Evolutionary conservation across 352 stramenopile genomes (phyloP).

Genomic region (Phytophthora idaei): DNA sequence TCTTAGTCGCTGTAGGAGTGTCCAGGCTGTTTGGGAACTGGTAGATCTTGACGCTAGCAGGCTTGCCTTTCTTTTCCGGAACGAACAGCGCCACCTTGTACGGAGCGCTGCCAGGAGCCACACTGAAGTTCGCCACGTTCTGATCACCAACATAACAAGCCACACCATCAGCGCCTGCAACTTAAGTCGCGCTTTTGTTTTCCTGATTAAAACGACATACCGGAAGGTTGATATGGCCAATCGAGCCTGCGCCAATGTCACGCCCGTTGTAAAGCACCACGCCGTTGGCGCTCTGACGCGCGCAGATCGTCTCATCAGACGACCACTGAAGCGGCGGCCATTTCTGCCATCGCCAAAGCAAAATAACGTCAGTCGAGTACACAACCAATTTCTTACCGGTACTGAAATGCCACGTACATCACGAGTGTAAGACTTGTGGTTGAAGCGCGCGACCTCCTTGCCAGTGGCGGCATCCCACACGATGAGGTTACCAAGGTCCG

Average conservation of each 20-base stretch:
- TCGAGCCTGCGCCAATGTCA: slow-evolving; percentile 56
- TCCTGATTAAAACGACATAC: slow-evolving; percentile 36
- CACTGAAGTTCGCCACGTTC: slow-evolving; percentile 85
- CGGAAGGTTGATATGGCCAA: slow-evolving; percentile 76
- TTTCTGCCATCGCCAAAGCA: slow-evolving; percentile 43
- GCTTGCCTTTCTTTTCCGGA: slow-evolving; percentile 90
- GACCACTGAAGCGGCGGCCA: slow-evolving; percentile 93
- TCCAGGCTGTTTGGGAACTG: slow-evolving; percentile 75
- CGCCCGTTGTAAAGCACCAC: slow-evolving; percentile 82
- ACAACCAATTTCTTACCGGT: not conserved
- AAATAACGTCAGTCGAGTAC: not conserved
- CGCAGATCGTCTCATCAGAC: slow-evolving; percentile 87
- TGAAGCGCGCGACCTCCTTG: slow-evolving; percentile 70
- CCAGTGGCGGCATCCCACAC: slow-evolving; percentile 78
- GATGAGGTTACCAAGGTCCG: slow-evolving; percentile 76
- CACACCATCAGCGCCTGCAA: slow-evolving; percentile 11
- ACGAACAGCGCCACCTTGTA: slow-evolving; percentile 90
- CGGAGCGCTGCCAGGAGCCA: slow-evolving; percentile 73
- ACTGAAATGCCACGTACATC: slow-evolving; percentile 51
- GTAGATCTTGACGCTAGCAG: slow-evolving; percentile 85
- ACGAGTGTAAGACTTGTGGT: slow-evolving; percentile 86
- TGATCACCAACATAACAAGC: slow-evolving; percentile 23
- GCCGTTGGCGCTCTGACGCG: slow-evolving; percentile 73
- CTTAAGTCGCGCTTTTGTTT: not conserved
- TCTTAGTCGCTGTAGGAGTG: slow-evolving; percentile 77